These are phyloP conservation scores for Glycine latifolia DNA, from an alignment of 306 rosid genomes.

Conservation along the genomic window DNA sequence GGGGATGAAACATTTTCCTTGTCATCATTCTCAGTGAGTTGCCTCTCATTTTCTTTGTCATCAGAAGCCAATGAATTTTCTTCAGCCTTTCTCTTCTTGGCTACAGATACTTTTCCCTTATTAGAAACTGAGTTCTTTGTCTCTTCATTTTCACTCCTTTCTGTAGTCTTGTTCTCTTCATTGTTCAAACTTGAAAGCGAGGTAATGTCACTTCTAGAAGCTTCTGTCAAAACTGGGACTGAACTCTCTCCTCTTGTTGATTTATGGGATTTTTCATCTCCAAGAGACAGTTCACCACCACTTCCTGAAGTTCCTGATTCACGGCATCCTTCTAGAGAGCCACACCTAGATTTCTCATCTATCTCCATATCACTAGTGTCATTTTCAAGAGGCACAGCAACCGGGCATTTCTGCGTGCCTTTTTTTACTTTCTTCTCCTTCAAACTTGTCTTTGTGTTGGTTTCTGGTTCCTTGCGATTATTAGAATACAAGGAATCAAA, in stretches of 20 bases:
- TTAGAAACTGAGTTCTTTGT: constrained; percentile 37
- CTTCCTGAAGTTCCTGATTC: constrained; percentile 50
- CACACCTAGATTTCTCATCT: constrained; percentile 47
- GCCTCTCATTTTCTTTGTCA: constrained; percentile 56
- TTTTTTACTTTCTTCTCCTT: constrained; percentile 58
- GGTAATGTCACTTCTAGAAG: constrained; percentile 43
- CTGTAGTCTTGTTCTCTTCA: constrained; percentile 40
- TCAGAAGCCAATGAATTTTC: constrained; percentile 53
- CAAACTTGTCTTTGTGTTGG: constrained; percentile 45
- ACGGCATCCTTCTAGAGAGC: no score
- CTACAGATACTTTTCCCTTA: constrained; percentile 39
- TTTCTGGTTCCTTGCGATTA: constrained; percentile 55
- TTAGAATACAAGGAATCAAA: constrained; percentile 64
- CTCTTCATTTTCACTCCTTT: constrained; percentile 48
- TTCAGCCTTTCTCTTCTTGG: constrained; percentile 50
- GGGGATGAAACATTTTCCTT: constrained; percentile 66
- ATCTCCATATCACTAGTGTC: constrained; percentile 68
- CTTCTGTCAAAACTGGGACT: constrained; percentile 39
- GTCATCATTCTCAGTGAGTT: constrained; percentile 54
- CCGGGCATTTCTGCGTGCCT: constrained; percentile 47
- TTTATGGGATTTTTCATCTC: constrained; percentile 27
- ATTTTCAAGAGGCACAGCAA: constrained; percentile 37
- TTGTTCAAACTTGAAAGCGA: constrained; percentile 46
- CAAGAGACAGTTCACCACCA: neutral
- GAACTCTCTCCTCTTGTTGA: constrained; percentile 35